These are phyloP conservation scores for Exophiala sp. DNA, from an alignment of 2,329 filamentous ascomycete genomes.

Conservation along the genomic window DNA sequence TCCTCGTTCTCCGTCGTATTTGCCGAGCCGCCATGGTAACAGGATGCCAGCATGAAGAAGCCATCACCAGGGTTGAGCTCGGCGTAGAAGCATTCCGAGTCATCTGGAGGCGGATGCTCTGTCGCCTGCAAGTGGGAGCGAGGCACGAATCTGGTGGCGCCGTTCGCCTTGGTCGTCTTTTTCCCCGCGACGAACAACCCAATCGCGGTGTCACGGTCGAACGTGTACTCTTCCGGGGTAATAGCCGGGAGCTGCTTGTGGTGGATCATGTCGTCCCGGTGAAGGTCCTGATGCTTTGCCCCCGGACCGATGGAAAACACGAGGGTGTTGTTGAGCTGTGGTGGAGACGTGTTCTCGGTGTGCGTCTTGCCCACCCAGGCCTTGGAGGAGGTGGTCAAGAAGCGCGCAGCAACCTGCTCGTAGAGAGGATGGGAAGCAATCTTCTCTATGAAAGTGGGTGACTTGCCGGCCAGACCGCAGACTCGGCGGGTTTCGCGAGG, in stretches of 20 bases:
- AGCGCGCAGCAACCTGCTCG: conserved; percentile 13
- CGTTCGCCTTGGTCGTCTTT: conserved; percentile 29
- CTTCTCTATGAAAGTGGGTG: conserved; percentile 17
- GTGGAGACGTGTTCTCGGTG: conserved; percentile 4
- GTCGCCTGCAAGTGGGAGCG: conserved; percentile 8
- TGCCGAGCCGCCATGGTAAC: conserved; percentile 34
- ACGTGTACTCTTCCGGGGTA: not conserved
- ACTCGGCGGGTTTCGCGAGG: conserved; percentile 27
- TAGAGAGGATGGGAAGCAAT: conserved; percentile 23
- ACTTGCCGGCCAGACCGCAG: conserved; percentile 25
- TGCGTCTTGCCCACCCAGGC: conserved; percentile 14
- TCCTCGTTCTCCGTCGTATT: conserved; percentile 32
- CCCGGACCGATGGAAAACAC: conserved; percentile 30
- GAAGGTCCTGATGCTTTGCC: conserved; percentile 23
- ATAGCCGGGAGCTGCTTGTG: conserved; percentile 19
- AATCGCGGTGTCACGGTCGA: conserved; percentile 3
- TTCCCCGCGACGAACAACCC: conserved; percentile 16
- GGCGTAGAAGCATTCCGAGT: conserved; percentile 4
- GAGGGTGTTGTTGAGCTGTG: conserved; percentile 31
- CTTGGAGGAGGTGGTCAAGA: conserved; percentile 12
- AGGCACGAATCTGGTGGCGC: conserved; percentile 27
- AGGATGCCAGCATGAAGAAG: conserved; percentile 35
- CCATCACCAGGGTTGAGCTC: conserved; percentile 32
- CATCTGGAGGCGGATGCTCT: conserved; percentile 5
- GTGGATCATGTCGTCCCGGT: conserved; percentile 30